Conservation (phyloP, 2,329 filamentous ascomycete species). For the Lecanicillium sp. region DNA sequence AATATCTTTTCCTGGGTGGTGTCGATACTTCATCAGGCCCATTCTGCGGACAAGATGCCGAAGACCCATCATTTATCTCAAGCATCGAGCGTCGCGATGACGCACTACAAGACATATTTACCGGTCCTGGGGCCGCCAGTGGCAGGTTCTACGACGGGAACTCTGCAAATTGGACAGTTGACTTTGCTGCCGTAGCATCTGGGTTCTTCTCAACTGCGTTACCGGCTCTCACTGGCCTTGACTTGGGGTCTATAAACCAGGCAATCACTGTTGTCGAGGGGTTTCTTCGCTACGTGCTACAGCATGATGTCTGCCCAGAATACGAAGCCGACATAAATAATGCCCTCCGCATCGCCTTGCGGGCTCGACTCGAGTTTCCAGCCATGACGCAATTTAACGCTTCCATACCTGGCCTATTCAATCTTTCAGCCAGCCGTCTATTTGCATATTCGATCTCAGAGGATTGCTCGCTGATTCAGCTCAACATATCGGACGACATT, state of each 20-base stretch:
- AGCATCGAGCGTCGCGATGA: constrained; percentile 51
- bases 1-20: constrained; percentile 77
- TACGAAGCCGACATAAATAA: constrained; percentile 57
- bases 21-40: constrained; percentile 49
- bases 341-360: constrained; percentile 58
- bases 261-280: constrained; percentile 66
- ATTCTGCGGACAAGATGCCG: constrained; percentile 54
- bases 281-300: constrained; percentile 80
- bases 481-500: constrained; percentile 27
- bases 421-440: constrained; percentile 62
- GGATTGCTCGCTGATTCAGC: constrained; percentile 20
- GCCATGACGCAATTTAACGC: constrained; percentile 41
- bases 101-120: constrained; percentile 34
- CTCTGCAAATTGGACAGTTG: constrained; percentile 60
- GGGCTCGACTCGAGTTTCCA: constrained; percentile 59
- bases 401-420: constrained; percentile 69
- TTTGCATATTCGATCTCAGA: constrained; percentile 38
- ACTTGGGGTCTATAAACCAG: constrained; percentile 41
- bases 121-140: constrained; percentile 28
- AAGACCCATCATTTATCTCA: constrained; percentile 46
- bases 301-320: constrained; percentile 82
- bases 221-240: constrained; percentile 46
- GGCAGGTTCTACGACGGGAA: constrained; percentile 41
- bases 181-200: constrained; percentile 69
- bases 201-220: constrained; percentile 65